A percentile compares a stretch with the other conserved stretches of the same genome.
Evolutionary conservation across 2,329 filamentous ascomycete genomes (phyloP).

Genomic region (Epichloe gansuensis): DNA sequence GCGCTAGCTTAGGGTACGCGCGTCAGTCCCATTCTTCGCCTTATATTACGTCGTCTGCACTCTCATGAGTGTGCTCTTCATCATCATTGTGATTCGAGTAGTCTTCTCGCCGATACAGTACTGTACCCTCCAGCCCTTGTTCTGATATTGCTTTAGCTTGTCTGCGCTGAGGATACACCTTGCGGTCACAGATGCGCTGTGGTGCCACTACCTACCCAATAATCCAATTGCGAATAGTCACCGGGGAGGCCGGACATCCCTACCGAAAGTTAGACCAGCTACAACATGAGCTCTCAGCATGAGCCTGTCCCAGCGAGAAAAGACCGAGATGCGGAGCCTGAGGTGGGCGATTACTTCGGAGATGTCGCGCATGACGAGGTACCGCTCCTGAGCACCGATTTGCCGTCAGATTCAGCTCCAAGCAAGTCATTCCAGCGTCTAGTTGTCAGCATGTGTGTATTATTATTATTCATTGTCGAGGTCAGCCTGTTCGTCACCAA

Average conservation of each 20-base stretch:
- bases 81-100: background rate
- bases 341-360: background rate
- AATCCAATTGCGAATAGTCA: background rate
- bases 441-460: constrained; percentile 20
- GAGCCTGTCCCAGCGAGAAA: background rate
- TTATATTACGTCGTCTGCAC: background rate
- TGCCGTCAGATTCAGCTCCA: constrained; percentile 11
- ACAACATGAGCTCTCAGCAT: background rate
- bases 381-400: constrained; percentile 8
- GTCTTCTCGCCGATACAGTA: background rate
- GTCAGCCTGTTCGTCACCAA: constrained; percentile 25
- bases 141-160: no score
- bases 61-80: background rate
- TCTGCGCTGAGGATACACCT: no score
- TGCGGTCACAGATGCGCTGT: background rate
- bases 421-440: constrained; percentile 15
- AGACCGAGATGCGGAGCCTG: background rate
- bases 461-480: constrained; percentile 30
- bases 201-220: background rate
- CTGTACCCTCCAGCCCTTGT: no score
- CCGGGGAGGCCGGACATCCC: background rate
- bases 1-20: background rate
- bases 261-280: background rate
- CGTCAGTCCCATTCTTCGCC: background rate
- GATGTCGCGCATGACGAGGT: background rate